These are phyloP conservation scores for Solanum peruvianum DNA, from an alignment of 257 asterid genomes.

Conservation along the genomic window DNA sequence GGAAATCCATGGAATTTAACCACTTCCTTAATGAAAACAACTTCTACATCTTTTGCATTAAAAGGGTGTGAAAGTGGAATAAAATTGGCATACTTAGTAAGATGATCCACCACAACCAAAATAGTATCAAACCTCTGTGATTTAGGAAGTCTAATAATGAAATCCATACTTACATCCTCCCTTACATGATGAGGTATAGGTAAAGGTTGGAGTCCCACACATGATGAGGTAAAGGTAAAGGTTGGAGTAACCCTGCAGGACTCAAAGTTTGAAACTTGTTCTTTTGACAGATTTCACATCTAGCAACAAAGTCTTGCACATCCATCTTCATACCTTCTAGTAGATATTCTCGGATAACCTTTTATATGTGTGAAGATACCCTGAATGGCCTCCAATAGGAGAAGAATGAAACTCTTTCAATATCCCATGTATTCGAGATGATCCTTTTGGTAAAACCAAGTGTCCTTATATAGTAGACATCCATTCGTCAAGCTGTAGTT, in stretches of 20 bases:
- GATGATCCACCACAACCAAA: background rate
- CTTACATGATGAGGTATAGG: background rate
- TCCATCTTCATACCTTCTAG: too few relatives aligned
- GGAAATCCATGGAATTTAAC: background rate
- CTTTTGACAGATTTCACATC: too few relatives aligned
- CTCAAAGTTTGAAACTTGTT: too few relatives aligned
- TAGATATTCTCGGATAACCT: too few relatives aligned
- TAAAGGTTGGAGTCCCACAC: background rate
- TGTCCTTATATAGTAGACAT: too few relatives aligned
- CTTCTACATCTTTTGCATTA: background rate
- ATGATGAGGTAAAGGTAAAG: too few relatives aligned
- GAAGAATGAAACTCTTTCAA: too few relatives aligned
- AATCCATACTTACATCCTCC: background rate
- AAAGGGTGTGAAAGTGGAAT: background rate
- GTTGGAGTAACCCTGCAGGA: background rate
- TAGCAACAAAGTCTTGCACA: too few relatives aligned
- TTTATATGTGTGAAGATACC: too few relatives aligned
- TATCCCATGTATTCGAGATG: too few relatives aligned
- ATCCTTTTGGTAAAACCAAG: too few relatives aligned
- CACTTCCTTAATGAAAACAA: background rate
- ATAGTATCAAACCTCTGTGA: background rate
- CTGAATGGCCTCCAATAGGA: too few relatives aligned
- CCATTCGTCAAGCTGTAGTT: background rate
- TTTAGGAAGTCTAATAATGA: background rate
- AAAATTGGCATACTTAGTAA: background rate